Percentiles rank a stretch among this genome's conserved stretches.
phyloP scores from a whole-genome alignment of 129 eudicot genomes.

The Silybum marianum region DNA sequence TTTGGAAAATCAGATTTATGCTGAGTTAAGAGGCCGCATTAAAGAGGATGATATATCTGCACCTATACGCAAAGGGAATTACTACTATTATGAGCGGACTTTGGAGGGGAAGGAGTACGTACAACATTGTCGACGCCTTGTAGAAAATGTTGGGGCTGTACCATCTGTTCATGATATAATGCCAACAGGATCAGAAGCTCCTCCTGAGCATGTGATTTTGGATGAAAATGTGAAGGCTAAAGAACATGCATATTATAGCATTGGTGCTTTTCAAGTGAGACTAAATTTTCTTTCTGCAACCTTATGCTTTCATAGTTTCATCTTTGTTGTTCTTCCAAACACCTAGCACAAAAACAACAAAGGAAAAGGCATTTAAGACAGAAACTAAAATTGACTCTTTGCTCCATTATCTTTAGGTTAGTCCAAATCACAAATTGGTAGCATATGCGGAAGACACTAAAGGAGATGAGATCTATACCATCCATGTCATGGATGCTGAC shows the following conservation, averaged over 20 bases:
- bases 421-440: constrained; percentile 79
- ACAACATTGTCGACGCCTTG: constrained; percentile 78
- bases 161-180: constrained; percentile 70
- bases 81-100: constrained; percentile 79
- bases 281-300: constrained; percentile 9
- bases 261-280: constrained; percentile 71
- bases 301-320: neutral
- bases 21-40: constrained; percentile 79
- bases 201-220: constrained; percentile 75
- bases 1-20: constrained; percentile 69
- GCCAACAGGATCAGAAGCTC: constrained; percentile 89
- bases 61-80: constrained; percentile 72
- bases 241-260: constrained; percentile 65
- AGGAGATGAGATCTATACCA: constrained; percentile 90
- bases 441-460: constrained; percentile 98
- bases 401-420: constrained; percentile 52
- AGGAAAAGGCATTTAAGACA: neutral
- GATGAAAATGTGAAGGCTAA: constrained; percentile 83
- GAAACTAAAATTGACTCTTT: neutral
- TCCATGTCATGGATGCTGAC: constrained; percentile 75
- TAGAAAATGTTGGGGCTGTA: constrained; percentile 33
- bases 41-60: constrained; percentile 93
- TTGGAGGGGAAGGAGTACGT: constrained; percentile 88
- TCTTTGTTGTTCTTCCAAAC: neutral
- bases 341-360: neutral